Base-by-base conservation (phyloP, 495 filamentous ascomycete genomes). In the Lepidopterella palustris region DNA sequence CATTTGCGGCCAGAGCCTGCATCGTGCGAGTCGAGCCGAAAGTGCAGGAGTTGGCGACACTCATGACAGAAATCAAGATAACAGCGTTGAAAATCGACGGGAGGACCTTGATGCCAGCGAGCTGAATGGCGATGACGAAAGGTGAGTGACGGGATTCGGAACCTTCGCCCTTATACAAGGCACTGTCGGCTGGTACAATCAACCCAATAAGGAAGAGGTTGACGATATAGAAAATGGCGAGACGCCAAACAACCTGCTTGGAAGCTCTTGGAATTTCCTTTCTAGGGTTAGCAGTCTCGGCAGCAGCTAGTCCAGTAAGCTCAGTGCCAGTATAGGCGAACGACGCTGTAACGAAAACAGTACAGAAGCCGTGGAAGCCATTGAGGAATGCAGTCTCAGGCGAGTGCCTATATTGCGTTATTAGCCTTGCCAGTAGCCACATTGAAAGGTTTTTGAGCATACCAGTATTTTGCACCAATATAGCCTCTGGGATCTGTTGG, bases 11-110 rank as follows among this genome's bases (percentile, higher is more conserved):
- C 45, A 87, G 72, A 11, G 84, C 84, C 66, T 85, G 81, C 63
- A 87, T 76, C 0, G 84, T 86, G 21, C 85, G 82, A 4, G 80
- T 84, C 1, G 81, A 84, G 55, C 76, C 84, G 62, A 75, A 87
- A 5, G 81, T 81, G 57, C 77, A 80, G 15, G 83, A 85, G 70
- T 86, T 86, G 63, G 82, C 84, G 28, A 87, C 81, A 47, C 45
- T 53, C 28, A 63, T 25, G 31, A 63, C 55, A 23, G 54, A 62
- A 40, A 59, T 59, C 31, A 59, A 45, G 15, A 59, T 59, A 18
- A 59, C 48, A 42, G 47, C 59, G 47, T 62, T 56, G 45, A 56
- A 57, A 40, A 62, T 57, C 18, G 23, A 35, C 1, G 53, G 53
- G 31, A 62, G 45, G 24, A 35, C 53, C 20, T 50, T 47, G 45